Percentiles rank a stretch among this genome's conserved stretches.
phyloP scores from a whole-genome alignment of 805 yeast genomes.

The Saccharomycopsis olivae region DNA sequence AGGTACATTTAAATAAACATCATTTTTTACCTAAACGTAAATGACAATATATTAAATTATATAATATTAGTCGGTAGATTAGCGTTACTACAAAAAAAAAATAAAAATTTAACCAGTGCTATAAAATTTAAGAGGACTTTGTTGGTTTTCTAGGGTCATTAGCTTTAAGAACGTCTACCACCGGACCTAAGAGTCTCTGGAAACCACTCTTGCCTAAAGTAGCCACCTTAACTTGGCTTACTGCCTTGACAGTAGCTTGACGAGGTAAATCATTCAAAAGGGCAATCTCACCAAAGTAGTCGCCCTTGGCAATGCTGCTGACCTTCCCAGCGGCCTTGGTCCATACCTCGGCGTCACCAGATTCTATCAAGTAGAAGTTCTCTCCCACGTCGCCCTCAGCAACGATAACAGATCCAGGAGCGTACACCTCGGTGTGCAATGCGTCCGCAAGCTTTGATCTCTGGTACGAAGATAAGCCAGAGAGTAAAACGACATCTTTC shows the following conservation, averaged over 20 bases:
- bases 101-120: no score
- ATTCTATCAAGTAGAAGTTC: slow-evolving; percentile 62
- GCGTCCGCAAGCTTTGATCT: slow-evolving; percentile 94
- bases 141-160: slow-evolving; percentile 61
- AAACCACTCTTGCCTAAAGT: slow-evolving; percentile 87
- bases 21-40: no score
- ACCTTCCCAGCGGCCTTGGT: slow-evolving; percentile 52
- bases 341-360: slow-evolving; percentile 72
- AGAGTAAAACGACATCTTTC: slow-evolving; percentile 68
- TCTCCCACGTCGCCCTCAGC: slow-evolving; percentile 82
- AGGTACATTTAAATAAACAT: no score
- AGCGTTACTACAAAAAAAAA: no score
- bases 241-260: slow-evolving; percentile 84
- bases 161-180: slow-evolving; percentile 74
- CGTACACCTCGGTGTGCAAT: slow-evolving; percentile 63
- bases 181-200: slow-evolving; percentile 90
- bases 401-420: slow-evolving; percentile 64
- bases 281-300: slow-evolving; percentile 95
- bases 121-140: background rate
- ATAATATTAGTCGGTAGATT: no score
- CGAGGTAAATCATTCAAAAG: slow-evolving; percentile 84
- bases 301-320: slow-evolving; percentile 60
- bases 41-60: no score
- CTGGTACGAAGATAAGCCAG: slow-evolving; percentile 64
- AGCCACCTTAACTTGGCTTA: slow-evolving; percentile 72